Evolutionary conservation across 2,329 filamentous ascomycete genomes (phyloP).

Genomic region (Zasmidium angulare): DNA sequence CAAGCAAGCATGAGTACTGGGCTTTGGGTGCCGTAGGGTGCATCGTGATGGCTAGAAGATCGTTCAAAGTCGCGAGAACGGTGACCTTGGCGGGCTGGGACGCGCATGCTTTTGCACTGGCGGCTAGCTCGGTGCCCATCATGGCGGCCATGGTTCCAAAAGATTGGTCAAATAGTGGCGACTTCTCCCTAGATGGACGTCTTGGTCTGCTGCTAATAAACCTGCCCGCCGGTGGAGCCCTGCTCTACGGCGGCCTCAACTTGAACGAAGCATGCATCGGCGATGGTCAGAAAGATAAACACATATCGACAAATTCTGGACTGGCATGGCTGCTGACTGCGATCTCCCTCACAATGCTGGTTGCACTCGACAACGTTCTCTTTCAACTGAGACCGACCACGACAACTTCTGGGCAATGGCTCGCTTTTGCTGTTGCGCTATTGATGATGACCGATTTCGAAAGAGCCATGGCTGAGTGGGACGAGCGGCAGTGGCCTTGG

Average conservation of each 20-base stretch:
- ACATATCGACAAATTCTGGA: neutral
- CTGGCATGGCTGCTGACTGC: neutral
- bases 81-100: neutral
- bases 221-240: neutral
- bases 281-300: neutral
- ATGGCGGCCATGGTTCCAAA: neutral
- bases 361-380: neutral
- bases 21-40: conserved; percentile 1
- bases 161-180: neutral
- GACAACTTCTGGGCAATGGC: neutral
- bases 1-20: conserved; percentile 3
- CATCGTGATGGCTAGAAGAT: neutral
- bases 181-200: neutral
- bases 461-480: neutral
- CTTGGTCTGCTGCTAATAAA: neutral
- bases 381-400: neutral
- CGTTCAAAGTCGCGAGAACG: neutral
- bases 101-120: neutral
- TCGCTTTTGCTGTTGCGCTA: neutral
- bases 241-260: neutral
- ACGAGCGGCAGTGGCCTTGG: neutral
- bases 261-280: neutral
- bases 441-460: neutral
- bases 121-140: neutral
- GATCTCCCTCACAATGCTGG: neutral